Base-by-base conservation (phyloP, 1,284 basidiomycete genomes). In the Puccinia coronata region DNA sequence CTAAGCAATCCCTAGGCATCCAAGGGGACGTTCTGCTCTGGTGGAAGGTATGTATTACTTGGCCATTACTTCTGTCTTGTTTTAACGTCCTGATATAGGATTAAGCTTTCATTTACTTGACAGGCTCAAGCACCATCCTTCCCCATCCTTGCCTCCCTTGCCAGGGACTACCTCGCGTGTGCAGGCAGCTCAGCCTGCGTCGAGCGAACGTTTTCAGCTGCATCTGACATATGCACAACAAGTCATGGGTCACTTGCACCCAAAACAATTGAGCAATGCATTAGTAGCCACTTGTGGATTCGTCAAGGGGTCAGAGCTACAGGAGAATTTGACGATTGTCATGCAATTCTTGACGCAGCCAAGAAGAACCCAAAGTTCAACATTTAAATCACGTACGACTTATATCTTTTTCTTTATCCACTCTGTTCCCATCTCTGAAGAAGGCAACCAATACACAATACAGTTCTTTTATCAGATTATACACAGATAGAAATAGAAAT, bases 21-120 rank as follows among this genome's bases (percentile, higher is more conserved):
- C 28, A 63, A 63, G 59, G 59, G 3, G 20, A 63, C 34, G 59
- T 63, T 25, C 28, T 63, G 28, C 8, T 63, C 25, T 63, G 59
- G 59, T 63, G 59, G 59, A 63, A 63, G 59, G 59, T 63, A 63
- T 36, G n/a, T n/a, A 57, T 57, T 57, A n/a, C 55, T 63, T 16
- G 14, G n/a, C n/a, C 59, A 53, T 53, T 53, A 53, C n/a, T n/a
- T n/a, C 23, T 5, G 12, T 53, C 51, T 53, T 8, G n/a, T 16
- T 6, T 4, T 34, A 4, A 34, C 14, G n/a, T n/a, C n/a, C n/a
- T n/a, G n/a, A n/a, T 63, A n/a, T 14, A n/a, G 11, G 28, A 31
- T 12, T 14, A 25, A 63, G 25, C 59, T n/a, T 28, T 63, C 55
- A 23, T 23, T 31, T 57, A 9, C n/a, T 57, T n/a, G 12, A 6